Evolutionary conservation across 305 asterid genomes (phyloP).

Genomic region (Fraxinus greggii): DNA sequence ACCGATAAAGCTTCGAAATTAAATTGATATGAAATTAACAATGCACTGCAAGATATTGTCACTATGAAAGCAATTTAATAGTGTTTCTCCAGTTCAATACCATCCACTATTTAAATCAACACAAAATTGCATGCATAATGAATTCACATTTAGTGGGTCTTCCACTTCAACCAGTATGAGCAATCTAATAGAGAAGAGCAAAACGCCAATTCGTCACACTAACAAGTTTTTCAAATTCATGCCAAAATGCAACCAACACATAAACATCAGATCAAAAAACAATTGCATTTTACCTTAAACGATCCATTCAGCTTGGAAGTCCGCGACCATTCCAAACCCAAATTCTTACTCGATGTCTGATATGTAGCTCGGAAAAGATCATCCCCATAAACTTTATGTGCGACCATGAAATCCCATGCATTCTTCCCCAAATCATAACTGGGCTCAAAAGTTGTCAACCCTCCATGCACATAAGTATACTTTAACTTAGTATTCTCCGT

Average conservation of each 20-base stretch:
- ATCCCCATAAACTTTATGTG: constrained; percentile 59
- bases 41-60: constrained; percentile 4
- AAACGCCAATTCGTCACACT: neutral
- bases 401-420: constrained; percentile 75
- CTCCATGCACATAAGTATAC: constrained; percentile 72
- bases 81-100: neutral
- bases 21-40: neutral
- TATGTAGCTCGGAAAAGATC: constrained; percentile 72
- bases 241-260: constrained; percentile 16
- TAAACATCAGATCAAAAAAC: neutral
- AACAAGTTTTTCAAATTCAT: constrained; percentile 18
- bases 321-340: constrained; percentile 87
- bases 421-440: constrained; percentile 69
- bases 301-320: constrained; percentile 63
- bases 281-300: constrained; percentile 58
- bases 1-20: neutral
- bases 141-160: neutral
- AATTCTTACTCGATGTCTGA: constrained; percentile 66
- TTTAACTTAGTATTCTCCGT: constrained; percentile 62
- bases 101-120: neutral
- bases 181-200: neutral
- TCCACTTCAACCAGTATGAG: neutral
- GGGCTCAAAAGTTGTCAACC: constrained; percentile 71
- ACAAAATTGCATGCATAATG: neutral
- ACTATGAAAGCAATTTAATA: neutral